Evolutionary conservation across 2,329 filamentous ascomycete genomes (phyloP).

Genomic region (Zasmidium citrigriseum): DNA sequence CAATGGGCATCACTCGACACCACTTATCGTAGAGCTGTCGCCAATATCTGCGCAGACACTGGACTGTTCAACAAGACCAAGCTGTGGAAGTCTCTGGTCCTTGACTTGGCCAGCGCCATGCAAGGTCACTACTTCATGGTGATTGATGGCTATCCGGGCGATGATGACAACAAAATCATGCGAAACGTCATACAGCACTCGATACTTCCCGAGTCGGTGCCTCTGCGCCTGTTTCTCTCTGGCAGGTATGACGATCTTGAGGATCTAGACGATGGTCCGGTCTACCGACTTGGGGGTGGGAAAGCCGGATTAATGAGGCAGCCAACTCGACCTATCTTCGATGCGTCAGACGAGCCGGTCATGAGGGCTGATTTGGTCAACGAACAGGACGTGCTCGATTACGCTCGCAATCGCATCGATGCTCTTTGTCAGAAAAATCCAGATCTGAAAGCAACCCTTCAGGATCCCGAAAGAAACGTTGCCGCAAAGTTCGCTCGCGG

Average conservation of each 20-base stretch:
- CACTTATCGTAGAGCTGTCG: neutral
- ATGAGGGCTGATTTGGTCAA: neutral
- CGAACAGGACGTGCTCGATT: neutral
- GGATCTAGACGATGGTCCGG: neutral
- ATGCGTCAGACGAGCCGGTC: neutral
- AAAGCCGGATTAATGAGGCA: neutral
- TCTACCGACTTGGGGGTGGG: neutral
- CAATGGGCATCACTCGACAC: neutral
- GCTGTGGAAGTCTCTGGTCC: constrained; percentile 2
- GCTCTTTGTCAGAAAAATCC: neutral
- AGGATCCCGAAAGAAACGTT: neutral
- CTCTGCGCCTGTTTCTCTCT: neutral
- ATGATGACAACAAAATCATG: neutral
- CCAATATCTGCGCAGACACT: neutral
- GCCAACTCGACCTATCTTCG: neutral
- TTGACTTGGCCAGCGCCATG: neutral
- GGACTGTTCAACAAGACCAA: neutral
- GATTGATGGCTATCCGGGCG: constrained; percentile 2
- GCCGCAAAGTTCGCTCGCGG: neutral
- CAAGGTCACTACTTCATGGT: constrained; percentile 4
- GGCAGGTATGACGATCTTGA: neutral
- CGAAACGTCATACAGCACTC: neutral
- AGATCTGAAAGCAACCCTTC: neutral
- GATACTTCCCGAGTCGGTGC: neutral
- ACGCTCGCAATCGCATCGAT: neutral